These are phyloP conservation scores for Cardiospermum halicacabum DNA, from an alignment of 345 rosid species.

Conservation along the genomic window DNA sequence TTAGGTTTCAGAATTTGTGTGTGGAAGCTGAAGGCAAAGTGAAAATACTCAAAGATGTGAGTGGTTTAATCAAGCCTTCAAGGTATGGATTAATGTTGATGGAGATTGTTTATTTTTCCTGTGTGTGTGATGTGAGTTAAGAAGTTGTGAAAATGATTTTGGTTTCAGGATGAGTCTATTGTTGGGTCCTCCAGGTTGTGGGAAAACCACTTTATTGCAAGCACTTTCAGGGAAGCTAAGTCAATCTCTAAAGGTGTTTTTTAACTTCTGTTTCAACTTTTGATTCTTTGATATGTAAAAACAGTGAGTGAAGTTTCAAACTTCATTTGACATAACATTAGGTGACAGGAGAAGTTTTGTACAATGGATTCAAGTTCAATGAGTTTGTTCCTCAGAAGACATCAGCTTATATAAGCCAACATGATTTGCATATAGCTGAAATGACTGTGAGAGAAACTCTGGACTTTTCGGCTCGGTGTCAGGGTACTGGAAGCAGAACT, in stretches of 20 bases:
- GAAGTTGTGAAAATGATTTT: too few species aligned
- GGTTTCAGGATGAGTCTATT: conserved; percentile 37
- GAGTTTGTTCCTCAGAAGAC: conserved; percentile 64
- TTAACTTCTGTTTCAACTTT: not conserved
- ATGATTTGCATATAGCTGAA: conserved; percentile 51
- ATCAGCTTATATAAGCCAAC: conserved; percentile 51
- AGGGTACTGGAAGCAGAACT: conserved; percentile 48
- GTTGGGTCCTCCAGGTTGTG: conserved; percentile 53
- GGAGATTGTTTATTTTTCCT: too few species aligned
- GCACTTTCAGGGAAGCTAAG: conserved; percentile 44
- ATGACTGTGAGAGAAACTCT: conserved; percentile 63
- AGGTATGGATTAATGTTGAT: conserved; percentile 24
- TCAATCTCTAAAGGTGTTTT: conserved; percentile 37
- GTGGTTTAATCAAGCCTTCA: conserved; percentile 49
- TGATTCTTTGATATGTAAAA: not conserved
- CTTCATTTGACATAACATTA: too few species aligned
- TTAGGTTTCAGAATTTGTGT: conserved; percentile 27
- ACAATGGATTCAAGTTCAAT: conserved; percentile 33
- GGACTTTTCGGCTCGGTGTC: conserved; percentile 58
- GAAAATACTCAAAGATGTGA: conserved; percentile 34
- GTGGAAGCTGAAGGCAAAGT: conserved; percentile 34
- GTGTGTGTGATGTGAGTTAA: too few species aligned
- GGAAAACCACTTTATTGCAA: conserved; percentile 43
- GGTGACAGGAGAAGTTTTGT: conserved; percentile 33
- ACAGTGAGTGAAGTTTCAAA: too few species aligned